Percentiles rank a stretch among this genome's conserved stretches.
Conservation (phyloP, 306 rosid genomes). For the Crotalaria pallida region DNA sequence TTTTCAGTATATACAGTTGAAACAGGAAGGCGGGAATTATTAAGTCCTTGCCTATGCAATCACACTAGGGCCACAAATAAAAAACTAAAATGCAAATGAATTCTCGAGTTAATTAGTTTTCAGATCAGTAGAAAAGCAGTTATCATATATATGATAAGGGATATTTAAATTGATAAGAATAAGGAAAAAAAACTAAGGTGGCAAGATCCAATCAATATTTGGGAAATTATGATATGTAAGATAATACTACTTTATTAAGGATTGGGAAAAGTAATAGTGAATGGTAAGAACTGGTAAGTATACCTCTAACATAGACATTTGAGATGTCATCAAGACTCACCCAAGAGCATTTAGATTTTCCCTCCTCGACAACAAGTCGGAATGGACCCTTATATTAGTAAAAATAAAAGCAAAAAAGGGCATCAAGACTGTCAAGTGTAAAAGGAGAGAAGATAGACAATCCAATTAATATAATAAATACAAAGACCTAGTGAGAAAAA, state of each 20-base stretch:
- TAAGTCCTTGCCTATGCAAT: conserved; percentile 1
- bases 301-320: conserved; percentile 81
- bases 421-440: background rate
- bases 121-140: background rate
- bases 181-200: background rate
- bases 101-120: too few relatives aligned
- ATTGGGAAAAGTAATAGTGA: background rate
- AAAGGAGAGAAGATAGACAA: too few relatives aligned
- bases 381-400: conserved; percentile 71
- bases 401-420: background rate
- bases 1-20: background rate
- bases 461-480: too few relatives aligned
- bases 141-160: background rate
- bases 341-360: conserved; percentile 97
- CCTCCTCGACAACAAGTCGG: conserved; percentile 96
- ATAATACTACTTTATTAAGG: background rate
- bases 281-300: conserved; percentile 14
- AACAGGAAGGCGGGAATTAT: conserved; percentile 12
- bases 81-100: too few relatives aligned
- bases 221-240: background rate
- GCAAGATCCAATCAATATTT: conserved; percentile 14
- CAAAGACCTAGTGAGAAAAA: background rate
- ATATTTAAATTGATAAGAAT: conserved; percentile 3
- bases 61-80: too few relatives aligned
- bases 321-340: conserved; percentile 93